Conservation (phyloP, 495 filamentous ascomycete genomes). For the Aspergillus carlsbadensis region DNA sequence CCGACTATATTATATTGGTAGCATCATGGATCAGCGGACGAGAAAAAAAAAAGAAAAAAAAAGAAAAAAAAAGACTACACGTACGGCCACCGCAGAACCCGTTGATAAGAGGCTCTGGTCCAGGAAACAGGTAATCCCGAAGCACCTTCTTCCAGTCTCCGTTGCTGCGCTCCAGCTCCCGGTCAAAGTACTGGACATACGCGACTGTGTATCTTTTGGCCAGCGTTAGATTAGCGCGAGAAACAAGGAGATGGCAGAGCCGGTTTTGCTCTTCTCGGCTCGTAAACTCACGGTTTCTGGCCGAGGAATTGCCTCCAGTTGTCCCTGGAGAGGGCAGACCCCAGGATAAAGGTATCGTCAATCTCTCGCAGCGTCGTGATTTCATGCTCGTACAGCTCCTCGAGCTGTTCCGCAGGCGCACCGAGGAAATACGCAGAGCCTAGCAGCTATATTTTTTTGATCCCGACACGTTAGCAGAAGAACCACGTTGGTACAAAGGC, state of each 20-base stretch:
- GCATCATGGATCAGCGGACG: no score
- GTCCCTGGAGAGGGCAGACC: conserved; percentile 55
- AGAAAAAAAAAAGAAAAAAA: not conserved
- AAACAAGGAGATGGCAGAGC: no score
- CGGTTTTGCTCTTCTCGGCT: no score
- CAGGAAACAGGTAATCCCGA: conserved; percentile 66
- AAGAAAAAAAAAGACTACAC: no score
- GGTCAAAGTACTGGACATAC: conserved; percentile 83
- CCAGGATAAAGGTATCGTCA: conserved; percentile 63
- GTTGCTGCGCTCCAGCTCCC: conserved; percentile 60
- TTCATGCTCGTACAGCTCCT: conserved; percentile 67
- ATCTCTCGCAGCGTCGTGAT: conserved; percentile 51
- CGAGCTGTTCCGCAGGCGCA: conserved; percentile 57
- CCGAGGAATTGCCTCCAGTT: conserved; percentile 74
- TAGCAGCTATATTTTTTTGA: conserved; percentile 45
- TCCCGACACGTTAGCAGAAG: no score
- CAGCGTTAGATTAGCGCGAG: no score
- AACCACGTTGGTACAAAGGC: no score
- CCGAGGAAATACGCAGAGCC: conserved; percentile 72
- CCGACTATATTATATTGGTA: no score
- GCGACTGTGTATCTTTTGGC: conserved; percentile 61
- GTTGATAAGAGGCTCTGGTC: conserved; percentile 72
- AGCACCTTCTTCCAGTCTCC: conserved; percentile 77
- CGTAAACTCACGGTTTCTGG: conserved; percentile 49
- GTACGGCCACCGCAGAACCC: conserved; percentile 66